A percentile compares a stretch with the other conserved stretches of the same genome.
Conservation (phyloP, 257 asterid genomes). For the Phtheirospermum japonicum region DNA sequence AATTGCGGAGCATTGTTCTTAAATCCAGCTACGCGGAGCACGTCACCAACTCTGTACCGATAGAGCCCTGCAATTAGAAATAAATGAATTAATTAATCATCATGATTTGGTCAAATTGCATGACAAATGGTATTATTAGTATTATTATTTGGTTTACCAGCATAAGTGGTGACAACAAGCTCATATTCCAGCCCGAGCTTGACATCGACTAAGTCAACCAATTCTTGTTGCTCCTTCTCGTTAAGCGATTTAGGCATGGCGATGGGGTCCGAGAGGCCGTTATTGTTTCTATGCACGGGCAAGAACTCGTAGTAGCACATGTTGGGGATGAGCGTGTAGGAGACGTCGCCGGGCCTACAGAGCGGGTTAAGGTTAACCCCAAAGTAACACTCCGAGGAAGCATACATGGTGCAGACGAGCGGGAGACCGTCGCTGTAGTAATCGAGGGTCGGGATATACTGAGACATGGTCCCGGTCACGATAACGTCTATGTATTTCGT, state of each 20-base stretch:
- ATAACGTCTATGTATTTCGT: conserved; percentile 75
- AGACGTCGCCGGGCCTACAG: conserved; percentile 57
- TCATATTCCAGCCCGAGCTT: conserved; percentile 68
- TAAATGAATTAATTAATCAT: too few species aligned
- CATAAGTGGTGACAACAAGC: conserved; percentile 76
- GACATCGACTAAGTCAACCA: conserved; percentile 64
- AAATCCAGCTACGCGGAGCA: conserved; percentile 75
- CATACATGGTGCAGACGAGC: conserved; percentile 10
- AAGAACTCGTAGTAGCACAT: conserved; percentile 82
- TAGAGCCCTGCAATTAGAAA: too few species aligned
- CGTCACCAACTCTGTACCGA: conserved; percentile 70
- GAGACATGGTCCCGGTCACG: conserved; percentile 85
- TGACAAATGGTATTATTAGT: too few species aligned
- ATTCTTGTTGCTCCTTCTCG: neutral
- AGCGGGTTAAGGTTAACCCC: conserved; percentile 73
- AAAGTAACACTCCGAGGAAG: conserved; percentile 29
- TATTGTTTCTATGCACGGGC: conserved; percentile 35
- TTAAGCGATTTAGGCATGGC: too few species aligned
- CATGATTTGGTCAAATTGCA: too few species aligned
- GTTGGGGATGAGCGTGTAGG: conserved; percentile 74
- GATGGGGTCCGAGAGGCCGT: too few species aligned
- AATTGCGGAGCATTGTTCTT: conserved; percentile 79
- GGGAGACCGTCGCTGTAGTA: conserved; percentile 64
- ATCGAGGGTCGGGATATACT: conserved; percentile 72
- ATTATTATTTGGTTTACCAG: too few species aligned